Evolutionary conservation across 306 rosid species (phyloP).

Genomic region (Cucumis sativus): DNA sequence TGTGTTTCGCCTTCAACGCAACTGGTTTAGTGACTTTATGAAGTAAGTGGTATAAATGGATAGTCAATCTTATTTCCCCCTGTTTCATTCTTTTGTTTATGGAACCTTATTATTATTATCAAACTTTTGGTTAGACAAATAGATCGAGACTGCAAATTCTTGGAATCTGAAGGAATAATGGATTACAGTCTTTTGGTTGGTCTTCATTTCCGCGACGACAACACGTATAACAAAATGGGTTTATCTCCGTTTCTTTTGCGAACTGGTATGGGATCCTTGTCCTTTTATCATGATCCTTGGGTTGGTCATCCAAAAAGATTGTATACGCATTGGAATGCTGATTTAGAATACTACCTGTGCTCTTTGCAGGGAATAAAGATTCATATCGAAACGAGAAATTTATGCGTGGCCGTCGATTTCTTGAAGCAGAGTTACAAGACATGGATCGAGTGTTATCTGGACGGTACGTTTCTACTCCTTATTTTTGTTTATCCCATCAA

Average conservation of each 20-base stretch:
- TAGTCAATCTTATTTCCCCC: not conserved
- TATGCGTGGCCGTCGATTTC: conserved; percentile 87
- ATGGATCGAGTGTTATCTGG: conserved; percentile 81
- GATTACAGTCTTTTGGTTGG: conserved; percentile 97
- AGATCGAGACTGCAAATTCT: conserved; percentile 72
- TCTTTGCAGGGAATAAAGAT: conserved; percentile 53
- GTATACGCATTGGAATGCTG: not conserved
- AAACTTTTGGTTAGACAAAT: conserved; percentile 51
- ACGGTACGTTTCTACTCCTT: conserved; percentile 35
- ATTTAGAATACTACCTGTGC: not conserved
- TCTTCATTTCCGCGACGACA: conserved; percentile 82
- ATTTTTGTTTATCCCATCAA: not conserved
- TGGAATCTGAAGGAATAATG: conserved; percentile 89
- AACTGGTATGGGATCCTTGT: conserved; percentile 38
- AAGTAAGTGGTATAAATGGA: conserved; percentile 27
- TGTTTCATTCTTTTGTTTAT: not conserved
- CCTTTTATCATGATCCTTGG: not conserved
- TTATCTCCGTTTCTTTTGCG: conserved; percentile 76
- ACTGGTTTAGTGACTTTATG: conserved; percentile 51
- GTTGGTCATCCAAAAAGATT: not conserved
- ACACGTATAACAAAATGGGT: conserved; percentile 63
- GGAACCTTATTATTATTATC: conserved; percentile 19
- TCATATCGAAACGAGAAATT: conserved; percentile 76
- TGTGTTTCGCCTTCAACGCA: conserved; percentile 59
- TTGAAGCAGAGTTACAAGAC: conserved; percentile 88